phyloP scores from a whole-genome alignment of 345 rosid genomes.

The Lepidium africanum region DNA sequence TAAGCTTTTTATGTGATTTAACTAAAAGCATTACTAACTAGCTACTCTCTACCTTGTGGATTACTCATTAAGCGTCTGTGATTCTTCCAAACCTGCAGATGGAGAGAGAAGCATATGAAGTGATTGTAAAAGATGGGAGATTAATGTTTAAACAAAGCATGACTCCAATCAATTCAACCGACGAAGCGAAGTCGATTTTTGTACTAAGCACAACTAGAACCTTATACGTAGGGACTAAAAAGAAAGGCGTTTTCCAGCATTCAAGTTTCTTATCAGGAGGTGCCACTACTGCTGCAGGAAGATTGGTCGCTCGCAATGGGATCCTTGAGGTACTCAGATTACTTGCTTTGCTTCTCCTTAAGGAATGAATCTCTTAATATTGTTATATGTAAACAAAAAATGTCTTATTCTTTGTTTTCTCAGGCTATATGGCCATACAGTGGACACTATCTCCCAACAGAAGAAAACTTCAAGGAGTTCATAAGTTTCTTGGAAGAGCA shows the following conservation, averaged over 20 bases:
- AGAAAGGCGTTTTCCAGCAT: conserved; percentile 61
- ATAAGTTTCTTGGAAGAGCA: conserved; percentile 50
- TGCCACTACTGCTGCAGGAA: conserved; percentile 60
- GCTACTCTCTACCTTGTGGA: background rate
- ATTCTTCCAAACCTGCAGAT: conserved; percentile 31
- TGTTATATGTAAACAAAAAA: background rate
- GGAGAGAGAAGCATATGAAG: conserved; percentile 63
- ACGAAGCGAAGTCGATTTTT: conserved; percentile 53
- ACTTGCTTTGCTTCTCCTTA: background rate
- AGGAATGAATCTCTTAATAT: background rate
- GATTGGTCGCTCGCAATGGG: conserved; percentile 47
- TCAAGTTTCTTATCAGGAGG: conserved; percentile 69
- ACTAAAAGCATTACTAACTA: background rate
- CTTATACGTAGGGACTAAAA: conserved; percentile 54
- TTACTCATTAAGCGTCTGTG: background rate
- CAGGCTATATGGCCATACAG: conserved; percentile 72
- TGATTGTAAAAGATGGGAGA: conserved; percentile 52
- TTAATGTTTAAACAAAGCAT: conserved; percentile 46
- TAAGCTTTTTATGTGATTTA: conserved; percentile 13
- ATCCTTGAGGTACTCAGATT: conserved; percentile 42
- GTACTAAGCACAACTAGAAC: conserved; percentile 60
- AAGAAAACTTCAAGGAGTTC: conserved; percentile 55
- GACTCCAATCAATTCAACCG: conserved; percentile 37
- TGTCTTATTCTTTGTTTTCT: background rate
- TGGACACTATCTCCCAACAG: conserved; percentile 66